phyloP scores from a whole-genome alignment of 495 filamentous ascomycete species.

The Poronia punctata region DNA sequence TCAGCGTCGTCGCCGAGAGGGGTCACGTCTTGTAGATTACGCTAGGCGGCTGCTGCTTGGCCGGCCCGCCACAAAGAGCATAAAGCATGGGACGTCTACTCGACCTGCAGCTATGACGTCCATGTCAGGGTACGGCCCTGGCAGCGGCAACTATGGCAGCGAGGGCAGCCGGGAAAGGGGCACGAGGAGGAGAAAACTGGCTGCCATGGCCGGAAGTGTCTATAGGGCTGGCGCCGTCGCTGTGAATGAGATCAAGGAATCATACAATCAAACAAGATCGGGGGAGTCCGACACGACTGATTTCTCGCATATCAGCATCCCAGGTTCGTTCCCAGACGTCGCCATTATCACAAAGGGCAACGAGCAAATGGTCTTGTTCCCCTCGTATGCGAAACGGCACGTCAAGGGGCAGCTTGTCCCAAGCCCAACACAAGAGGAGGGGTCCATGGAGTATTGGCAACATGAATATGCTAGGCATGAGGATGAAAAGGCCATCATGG shows the following conservation, averaged over 20 bases:
- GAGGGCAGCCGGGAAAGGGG: constrained; percentile 51
- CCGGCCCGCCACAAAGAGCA: constrained; percentile 4
- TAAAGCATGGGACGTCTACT: constrained; percentile 17
- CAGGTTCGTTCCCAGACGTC: constrained; percentile 74
- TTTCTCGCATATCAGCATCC: constrained; percentile 50
- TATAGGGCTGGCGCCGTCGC: constrained; percentile 71
- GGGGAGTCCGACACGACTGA: constrained; percentile 44
- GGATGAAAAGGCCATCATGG: constrained; percentile 74
- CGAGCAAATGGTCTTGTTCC: constrained; percentile 92
- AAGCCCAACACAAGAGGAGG: no score
- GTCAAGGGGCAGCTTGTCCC: constrained; percentile 34
- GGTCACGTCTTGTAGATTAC: constrained; percentile 45
- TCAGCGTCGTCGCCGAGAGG: constrained; percentile 47
- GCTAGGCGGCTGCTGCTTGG: constrained; percentile 37
- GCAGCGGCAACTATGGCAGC: constrained; percentile 20
- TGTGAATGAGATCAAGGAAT: constrained; percentile 84
- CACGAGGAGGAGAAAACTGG: constrained; percentile 68
- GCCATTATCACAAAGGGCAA: constrained; percentile 68
- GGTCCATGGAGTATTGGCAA: constrained; percentile 66
- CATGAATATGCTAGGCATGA: constrained; percentile 63
- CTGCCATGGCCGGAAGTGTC: constrained; percentile 42
- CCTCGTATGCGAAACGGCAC: constrained; percentile 76
- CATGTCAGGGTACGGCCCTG: constrained; percentile 17
- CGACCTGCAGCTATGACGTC: constrained; percentile 18
- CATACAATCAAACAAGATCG: constrained; percentile 69